Percentiles rank a stretch among this genome's conserved stretches.
Conservation (phyloP, 2,329 filamentous ascomycete genomes). For the Botryotinia narcissicola region DNA sequence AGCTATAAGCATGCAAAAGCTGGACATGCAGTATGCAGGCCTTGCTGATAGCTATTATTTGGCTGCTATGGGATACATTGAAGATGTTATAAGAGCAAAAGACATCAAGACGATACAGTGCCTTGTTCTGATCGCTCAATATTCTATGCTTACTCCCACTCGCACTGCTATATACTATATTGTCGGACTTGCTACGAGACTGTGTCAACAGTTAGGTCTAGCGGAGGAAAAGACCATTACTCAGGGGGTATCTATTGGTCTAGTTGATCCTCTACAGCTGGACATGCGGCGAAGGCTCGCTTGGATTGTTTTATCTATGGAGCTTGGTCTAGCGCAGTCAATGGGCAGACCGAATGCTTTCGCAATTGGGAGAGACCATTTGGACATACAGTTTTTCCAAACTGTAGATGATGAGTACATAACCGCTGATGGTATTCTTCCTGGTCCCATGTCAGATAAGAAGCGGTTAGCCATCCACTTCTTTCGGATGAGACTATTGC, state of each 20-base stretch:
- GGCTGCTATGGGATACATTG: conserved; percentile 79
- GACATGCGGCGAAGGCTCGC: conserved; percentile 87
- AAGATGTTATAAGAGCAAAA: conserved; percentile 81
- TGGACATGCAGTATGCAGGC: conserved; percentile 86
- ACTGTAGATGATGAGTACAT: conserved; percentile 81
- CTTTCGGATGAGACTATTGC: conserved; percentile 83
- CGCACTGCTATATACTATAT: conserved; percentile 92
- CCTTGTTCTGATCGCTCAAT: conserved; percentile 80
- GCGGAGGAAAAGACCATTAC: conserved; percentile 86
- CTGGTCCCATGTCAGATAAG: conserved; percentile 70
- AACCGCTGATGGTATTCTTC: conserved; percentile 69
- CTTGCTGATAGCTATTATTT: conserved; percentile 94
- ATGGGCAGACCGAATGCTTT: conserved; percentile 86
- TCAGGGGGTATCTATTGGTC: conserved; percentile 52
- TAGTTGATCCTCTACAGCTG: conserved; percentile 69
- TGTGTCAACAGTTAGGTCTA: conserved; percentile 85
- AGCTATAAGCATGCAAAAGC: conserved; percentile 90
- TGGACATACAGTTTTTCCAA: conserved; percentile 84
- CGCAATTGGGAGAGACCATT: conserved; percentile 74
- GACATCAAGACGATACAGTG: conserved; percentile 89
- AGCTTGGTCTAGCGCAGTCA: conserved; percentile 81
- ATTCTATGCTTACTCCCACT: conserved; percentile 89
- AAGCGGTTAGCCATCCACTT: conserved; percentile 92
- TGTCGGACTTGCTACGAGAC: conserved; percentile 79
- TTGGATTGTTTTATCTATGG: conserved; percentile 87